phyloP scores from a whole-genome alignment of 2,329 filamentous ascomycete genomes.

The Nemania sp. region DNA sequence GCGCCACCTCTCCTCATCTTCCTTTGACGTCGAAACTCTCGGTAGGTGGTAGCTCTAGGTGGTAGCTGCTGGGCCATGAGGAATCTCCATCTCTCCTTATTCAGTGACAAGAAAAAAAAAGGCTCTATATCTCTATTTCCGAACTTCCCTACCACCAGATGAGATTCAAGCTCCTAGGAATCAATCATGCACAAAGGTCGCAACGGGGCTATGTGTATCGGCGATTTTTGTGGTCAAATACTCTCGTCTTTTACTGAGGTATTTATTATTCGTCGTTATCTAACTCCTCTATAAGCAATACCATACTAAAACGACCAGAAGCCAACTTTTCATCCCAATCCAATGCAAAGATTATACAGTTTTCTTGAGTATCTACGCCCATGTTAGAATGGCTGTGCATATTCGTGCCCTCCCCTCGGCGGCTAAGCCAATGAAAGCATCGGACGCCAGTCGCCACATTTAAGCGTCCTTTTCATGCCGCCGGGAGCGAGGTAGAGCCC shows the following conservation, averaged over 20 bases:
- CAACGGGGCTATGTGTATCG: background rate
- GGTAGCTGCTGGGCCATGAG: no score
- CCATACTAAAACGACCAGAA: background rate
- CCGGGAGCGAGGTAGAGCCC: background rate
- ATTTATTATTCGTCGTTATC: background rate
- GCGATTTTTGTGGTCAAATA: background rate
- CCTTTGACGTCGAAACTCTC: no score
- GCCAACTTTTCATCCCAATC: background rate
- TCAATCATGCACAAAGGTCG: background rate
- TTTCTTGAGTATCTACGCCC: slow-evolving; percentile 9
- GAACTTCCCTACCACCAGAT: background rate
- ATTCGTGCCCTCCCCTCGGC: background rate
- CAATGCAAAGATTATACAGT: slow-evolving; percentile 9
- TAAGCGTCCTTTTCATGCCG: background rate
- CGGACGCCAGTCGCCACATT: background rate
- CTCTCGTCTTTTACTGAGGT: background rate
- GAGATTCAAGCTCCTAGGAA: background rate
- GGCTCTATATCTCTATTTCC: background rate
- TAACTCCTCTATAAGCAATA: background rate
- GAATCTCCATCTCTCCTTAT: background rate
- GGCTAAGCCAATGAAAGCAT: background rate
- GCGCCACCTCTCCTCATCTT: no score
- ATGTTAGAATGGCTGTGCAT: slow-evolving; percentile 17
- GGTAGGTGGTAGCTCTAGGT: no score
- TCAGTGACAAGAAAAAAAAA: background rate